Evolutionary conservation across 768 basidiomycete species (phyloP), one percentile per base, ranked within the genome.

Genomic region (Neoboletus subvelutipes): DNA sequence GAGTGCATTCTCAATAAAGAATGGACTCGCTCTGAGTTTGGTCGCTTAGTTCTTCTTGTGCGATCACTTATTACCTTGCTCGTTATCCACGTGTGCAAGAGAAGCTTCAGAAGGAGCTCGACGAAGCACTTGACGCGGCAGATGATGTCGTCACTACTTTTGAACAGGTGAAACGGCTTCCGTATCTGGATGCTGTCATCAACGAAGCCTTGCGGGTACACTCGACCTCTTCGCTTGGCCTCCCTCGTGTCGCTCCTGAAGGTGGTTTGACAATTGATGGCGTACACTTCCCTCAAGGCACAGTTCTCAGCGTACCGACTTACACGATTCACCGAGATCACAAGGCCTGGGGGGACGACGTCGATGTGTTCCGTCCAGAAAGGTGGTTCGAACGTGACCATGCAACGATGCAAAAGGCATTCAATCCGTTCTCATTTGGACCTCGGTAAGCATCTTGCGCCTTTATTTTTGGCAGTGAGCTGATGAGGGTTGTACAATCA

Each of bases 171-270:
- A 94, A 94, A 70, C 76, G 76, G 1, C 76, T 92, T 18, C 81
- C 87, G 8, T 94, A 91, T 72, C 81, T 95, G 62, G 85, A 92
- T 45, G 93, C 94, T 0, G 90, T 87, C 71, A 89, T 96, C 74
- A 85, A 91, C 68, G 94, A 97, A 73, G 87, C 80, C 3, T 79
- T 97, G 31, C 86, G 94, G 3, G 68, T 93, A 9, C 92, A 95
- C 75, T 89, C 90, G 1, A 93, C 93, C 0, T 90, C 87, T 4
- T 82, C 86, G 5, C 77, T 94, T 29, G 94, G 94, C 15, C 82
- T 97, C 18, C 90, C 94, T 24, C 85, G 93, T 20, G 59, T 89
- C 40, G 87, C 86, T 10, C 89, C 92, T 2, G 79, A 85, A 50
- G 89, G 84, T 45, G 92, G 93, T 1, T 67, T 94, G 55, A 83